These are phyloP conservation scores for Emericellopsis cladophorae DNA, from an alignment of 2,329 filamentous ascomycete genomes.

Conservation along the genomic window DNA sequence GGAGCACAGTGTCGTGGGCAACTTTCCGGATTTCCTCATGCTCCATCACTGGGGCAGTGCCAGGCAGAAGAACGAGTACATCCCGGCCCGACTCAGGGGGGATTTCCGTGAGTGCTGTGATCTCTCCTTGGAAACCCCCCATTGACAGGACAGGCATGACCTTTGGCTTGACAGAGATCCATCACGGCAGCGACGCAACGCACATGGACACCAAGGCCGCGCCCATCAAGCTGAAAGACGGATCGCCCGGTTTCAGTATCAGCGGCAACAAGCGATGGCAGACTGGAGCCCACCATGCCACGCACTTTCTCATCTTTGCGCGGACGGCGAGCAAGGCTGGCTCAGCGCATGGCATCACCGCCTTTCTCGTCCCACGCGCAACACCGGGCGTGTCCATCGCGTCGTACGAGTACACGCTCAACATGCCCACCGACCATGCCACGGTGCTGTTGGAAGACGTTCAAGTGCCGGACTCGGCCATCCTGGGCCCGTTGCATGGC, in stretches of 20 bases:
- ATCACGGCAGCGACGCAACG: conserved; percentile 8
- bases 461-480: conserved; percentile 2
- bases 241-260: conserved; percentile 4
- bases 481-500: conserved; percentile 4
- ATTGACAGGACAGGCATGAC: conserved; percentile 2
- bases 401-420: conserved; percentile 8
- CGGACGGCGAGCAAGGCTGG: conserved; percentile 6
- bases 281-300: conserved; percentile 6
- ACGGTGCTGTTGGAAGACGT: conserved; percentile 5
- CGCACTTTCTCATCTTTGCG: conserved; percentile 7
- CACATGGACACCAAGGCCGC: conserved; percentile 6
- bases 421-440: conserved; percentile 8
- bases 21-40: conserved; percentile 6
- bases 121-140: background rate
- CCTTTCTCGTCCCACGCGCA: conserved; percentile 5
- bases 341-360: conserved; percentile 6
- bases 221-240: background rate
- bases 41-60: conserved; percentile 5
- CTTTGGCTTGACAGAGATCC: conserved; percentile 7
- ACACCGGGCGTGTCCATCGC: conserved; percentile 3
- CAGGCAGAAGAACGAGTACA: conserved; percentile 3
- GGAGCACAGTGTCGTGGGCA: conserved; percentile 8
- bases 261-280: conserved; percentile 9
- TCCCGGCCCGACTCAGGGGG: conserved; percentile 3
- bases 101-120: background rate